A percentile compares a stretch with the other conserved stretches of the same genome.
phyloP scores from a whole-genome alignment of 495 filamentous ascomycete genomes.

The Talaromyces trachyspermus region DNA sequence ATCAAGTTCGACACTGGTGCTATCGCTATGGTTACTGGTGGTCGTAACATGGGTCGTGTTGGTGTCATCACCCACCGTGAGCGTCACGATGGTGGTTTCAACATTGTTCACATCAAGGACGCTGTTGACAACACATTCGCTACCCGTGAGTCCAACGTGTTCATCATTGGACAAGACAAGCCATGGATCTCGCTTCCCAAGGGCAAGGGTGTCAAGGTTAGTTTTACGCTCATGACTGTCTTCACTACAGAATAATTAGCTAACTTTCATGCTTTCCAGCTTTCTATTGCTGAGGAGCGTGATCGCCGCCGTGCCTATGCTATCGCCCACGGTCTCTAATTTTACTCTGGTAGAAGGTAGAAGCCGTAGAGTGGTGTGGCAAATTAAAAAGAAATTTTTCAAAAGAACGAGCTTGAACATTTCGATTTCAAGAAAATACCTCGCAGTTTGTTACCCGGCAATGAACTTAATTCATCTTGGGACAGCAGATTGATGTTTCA shows the following conservation, averaged over 20 bases:
- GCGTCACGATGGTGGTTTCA: slow-evolving; percentile 99
- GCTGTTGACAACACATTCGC: slow-evolving; percentile 99
- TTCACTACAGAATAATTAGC: neutral
- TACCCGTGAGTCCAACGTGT: slow-evolving; percentile 97
- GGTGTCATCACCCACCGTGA: slow-evolving; percentile 99
- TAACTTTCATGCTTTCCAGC: slow-evolving; percentile 31
- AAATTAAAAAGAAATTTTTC: too few relatives aligned
- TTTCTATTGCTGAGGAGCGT: slow-evolving; percentile 95
- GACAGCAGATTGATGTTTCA: too few relatives aligned
- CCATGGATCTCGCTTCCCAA: slow-evolving; percentile 98
- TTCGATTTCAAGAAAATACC: neutral
- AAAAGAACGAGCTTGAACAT: neutral
- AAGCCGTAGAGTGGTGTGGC: neutral
- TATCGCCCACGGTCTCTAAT: slow-evolving; percentile 54
- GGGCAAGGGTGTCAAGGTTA: slow-evolving; percentile 97
- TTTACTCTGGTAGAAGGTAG: slow-evolving; percentile 4
- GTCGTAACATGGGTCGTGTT: slow-evolving; percentile 99
- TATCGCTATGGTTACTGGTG: slow-evolving; percentile 95
- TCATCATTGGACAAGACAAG: slow-evolving; percentile 95
- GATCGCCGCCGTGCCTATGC: slow-evolving; percentile 83
- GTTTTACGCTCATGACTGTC: slow-evolving; percentile 13
- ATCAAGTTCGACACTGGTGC: slow-evolving; percentile 96
- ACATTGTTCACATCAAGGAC: slow-evolving; percentile 99
- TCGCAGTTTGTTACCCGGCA: too few relatives aligned
- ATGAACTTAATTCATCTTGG: too few relatives aligned